Evolutionary conservation across 2,329 filamentous ascomycete genomes (phyloP), one percentile per base, ranked within the genome.

Genomic region (Arachnomyces sp.): DNA sequence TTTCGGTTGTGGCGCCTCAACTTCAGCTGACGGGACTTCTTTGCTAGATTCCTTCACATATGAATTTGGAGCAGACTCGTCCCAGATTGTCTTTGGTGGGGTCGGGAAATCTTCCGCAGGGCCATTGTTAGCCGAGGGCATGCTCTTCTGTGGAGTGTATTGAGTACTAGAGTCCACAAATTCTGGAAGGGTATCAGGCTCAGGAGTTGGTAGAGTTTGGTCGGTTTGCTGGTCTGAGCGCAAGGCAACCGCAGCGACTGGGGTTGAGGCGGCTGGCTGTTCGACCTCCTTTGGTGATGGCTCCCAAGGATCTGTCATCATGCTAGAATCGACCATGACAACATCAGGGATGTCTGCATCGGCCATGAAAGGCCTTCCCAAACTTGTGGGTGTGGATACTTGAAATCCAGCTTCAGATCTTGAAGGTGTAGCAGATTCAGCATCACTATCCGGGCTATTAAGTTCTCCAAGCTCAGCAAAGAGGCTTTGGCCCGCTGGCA

Each of bases 401-500:
- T 55, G 56, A 7, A 65, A 65, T 31, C 49, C 46, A 14, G 56
- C 48, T 34, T 57, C 56, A 11, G 54, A 54, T 38, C 55, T 43
- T 64, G 69, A 39, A 14, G 61, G 56, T 28, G 57, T 58, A 14
- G 58, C 63, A 41, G 65, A 69, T 17, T 83, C 81, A 46, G 82
- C 81, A 44, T 86, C 84, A 46, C 86, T 84, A 50, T 83, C 82
- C 48, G 56, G 69, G 42, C 79, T 78, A 45, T 78, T 82, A 32
- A 95, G 68, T 49, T 87, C 85, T 39, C 84, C 86, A 31, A 98
- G 74, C 62, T 98, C 92, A 31, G 88, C 88, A 58, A 92, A 94
- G 37, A 98, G 70, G 55, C 84, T 96, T 67, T 94, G 85, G 12
- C 77, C 74, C 47, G 68, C 68, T 37, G 67, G 63, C n/a, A 66